Conservation (phyloP, 2,329 filamentous ascomycete species). For the Penicillium oxalicum region DNA sequence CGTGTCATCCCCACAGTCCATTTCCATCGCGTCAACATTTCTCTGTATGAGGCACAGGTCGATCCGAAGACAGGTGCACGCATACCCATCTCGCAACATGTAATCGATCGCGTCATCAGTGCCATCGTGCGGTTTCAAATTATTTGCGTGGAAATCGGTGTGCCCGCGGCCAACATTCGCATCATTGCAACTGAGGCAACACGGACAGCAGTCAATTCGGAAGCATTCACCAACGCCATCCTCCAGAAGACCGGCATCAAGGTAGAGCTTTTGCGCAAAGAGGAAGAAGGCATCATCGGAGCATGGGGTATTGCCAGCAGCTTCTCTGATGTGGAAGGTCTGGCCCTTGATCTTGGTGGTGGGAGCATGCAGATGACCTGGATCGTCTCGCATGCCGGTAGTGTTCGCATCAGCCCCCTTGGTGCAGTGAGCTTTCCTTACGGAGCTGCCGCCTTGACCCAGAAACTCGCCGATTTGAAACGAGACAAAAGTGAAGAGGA, state of each 20-base stretch:
- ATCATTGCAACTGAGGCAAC: constrained; percentile 88
- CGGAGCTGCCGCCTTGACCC: constrained; percentile 60
- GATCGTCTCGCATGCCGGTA: constrained; percentile 50
- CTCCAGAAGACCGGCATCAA: constrained; percentile 55
- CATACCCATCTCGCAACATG: constrained; percentile 51
- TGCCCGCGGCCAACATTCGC: constrained; percentile 57
- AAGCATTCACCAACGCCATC: constrained; percentile 63
- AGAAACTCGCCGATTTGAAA: constrained; percentile 47
- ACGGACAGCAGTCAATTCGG: constrained; percentile 67
- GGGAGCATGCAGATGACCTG: constrained; percentile 64
- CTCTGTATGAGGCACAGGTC: constrained; percentile 71
- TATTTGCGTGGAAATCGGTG: constrained; percentile 62
- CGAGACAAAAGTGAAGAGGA: constrained; percentile 35
- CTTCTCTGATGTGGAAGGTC: constrained; percentile 61
- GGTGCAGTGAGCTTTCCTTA: constrained; percentile 62
- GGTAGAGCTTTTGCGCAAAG: constrained; percentile 68
- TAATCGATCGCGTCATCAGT: constrained; percentile 59
- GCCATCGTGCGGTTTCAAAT: constrained; percentile 64
- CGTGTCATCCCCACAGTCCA: constrained; percentile 75
- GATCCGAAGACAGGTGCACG: constrained; percentile 31
- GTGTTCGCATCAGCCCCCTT: constrained; percentile 47
- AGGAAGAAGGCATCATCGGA: constrained; percentile 73
- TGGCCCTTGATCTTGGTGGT: constrained; percentile 78
- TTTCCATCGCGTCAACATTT: constrained; percentile 69
- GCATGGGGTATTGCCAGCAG: constrained; percentile 75